Percentiles rank a stretch among this genome's conserved stretches.
Conservation (phyloP, 2,329 filamentous ascomycete genomes). For the Bipolaris gigantea region DNA sequence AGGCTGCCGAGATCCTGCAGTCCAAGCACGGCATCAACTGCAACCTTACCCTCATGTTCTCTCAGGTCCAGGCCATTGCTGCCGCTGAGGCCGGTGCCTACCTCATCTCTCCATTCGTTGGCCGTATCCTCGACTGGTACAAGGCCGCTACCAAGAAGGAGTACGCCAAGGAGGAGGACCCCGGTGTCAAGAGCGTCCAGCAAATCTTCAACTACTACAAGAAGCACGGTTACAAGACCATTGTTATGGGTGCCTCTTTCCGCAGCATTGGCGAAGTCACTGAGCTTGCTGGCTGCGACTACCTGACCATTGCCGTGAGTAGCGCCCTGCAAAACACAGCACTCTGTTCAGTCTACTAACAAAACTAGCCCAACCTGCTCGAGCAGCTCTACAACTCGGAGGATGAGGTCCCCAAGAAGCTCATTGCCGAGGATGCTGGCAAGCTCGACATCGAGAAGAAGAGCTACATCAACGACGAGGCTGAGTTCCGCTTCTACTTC, state of each 20-base stretch:
- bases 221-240: constrained; percentile 98
- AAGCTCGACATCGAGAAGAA: constrained; percentile 81
- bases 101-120: constrained; percentile 99
- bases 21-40: constrained; percentile 94
- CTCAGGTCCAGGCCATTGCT: constrained; percentile 87
- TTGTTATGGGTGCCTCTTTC: constrained; percentile 99
- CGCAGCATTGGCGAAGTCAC: constrained; percentile 95
- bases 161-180: constrained; percentile 86
- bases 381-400: constrained; percentile 89
- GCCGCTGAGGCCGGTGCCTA: constrained; percentile 93
- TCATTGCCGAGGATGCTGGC: constrained; percentile 68
- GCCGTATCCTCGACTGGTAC: constrained; percentile 99
- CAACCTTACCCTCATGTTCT: constrained; percentile 99
- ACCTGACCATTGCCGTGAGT: constrained; percentile 93
- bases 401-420: constrained; percentile 86
- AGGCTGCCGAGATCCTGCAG: constrained; percentile 96
- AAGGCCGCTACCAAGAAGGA: constrained; percentile 95
- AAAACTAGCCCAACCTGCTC: constrained; percentile 76
- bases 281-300: constrained; percentile 96
- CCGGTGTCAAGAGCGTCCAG: constrained; percentile 92
- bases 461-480: constrained; percentile 86
- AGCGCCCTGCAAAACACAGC: background rate
- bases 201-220: constrained; percentile 99
- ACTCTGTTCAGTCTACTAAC: constrained; percentile 15
- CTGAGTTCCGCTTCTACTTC: constrained; percentile 96